Conservation (phyloP, 257 asterid species). For the Solanum microdontum region DNA sequence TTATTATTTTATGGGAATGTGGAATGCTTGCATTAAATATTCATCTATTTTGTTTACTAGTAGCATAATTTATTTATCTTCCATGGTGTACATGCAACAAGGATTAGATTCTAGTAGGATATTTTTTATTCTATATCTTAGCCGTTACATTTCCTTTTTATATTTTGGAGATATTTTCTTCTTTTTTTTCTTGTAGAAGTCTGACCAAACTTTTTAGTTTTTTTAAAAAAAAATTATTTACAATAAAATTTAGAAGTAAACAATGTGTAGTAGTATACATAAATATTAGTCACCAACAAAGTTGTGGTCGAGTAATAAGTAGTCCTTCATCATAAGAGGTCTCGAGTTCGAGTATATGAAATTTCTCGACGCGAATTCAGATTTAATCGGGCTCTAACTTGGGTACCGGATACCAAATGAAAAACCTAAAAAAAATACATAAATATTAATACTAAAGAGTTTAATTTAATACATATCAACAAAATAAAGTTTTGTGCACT, state of each 20-base stretch:
- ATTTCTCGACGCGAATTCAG: background rate
- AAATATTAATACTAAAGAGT: background rate
- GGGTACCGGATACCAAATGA: rapidly evolving
- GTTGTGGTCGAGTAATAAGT: no score
- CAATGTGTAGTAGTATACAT: background rate
- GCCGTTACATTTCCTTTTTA: background rate
- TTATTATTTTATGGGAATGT: background rate
- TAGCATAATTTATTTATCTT: background rate
- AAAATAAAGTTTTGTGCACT: background rate
- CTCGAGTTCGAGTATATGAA: no score
- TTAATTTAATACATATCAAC: background rate
- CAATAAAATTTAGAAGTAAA: background rate
- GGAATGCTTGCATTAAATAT: background rate
- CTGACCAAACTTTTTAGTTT: background rate
- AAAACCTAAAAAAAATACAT: background rate
- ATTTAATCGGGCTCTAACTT: no score
- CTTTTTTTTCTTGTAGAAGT: background rate
- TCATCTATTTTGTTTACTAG: background rate
- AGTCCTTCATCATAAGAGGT: background rate
- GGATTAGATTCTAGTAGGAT: background rate
- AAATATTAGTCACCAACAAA: background rate
- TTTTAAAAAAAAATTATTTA: no score
- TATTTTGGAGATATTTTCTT: background rate
- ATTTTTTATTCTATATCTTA: background rate
- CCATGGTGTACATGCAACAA: background rate